Conservation (phyloP, 495 filamentous ascomycete genomes). For the Parathielavia hyrcaniae region DNA sequence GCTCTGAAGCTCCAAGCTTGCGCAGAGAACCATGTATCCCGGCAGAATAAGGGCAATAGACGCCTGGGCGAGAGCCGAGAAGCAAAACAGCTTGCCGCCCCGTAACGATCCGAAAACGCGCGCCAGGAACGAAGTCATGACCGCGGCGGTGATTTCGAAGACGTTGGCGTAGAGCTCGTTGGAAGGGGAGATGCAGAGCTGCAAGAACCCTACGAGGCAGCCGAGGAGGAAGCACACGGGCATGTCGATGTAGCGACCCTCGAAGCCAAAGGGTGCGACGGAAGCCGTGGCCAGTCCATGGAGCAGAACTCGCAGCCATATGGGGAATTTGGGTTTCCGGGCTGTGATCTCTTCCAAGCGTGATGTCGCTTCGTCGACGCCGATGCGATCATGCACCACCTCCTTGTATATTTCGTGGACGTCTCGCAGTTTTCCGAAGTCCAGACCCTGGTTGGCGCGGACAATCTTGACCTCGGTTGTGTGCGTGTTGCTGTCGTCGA, state of each 20-base stretch:
- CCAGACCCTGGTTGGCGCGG: slow-evolving; percentile 65
- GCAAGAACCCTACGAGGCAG: slow-evolving; percentile 71
- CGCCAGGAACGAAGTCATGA: slow-evolving; percentile 83
- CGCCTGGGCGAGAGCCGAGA: slow-evolving; percentile 84
- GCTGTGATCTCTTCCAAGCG: slow-evolving; percentile 61
- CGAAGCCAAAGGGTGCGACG: slow-evolving; percentile 86
- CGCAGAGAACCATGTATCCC: slow-evolving; percentile 62
- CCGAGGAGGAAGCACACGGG: slow-evolving; percentile 84
- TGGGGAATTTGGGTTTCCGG: slow-evolving; percentile 55
- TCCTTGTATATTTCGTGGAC: slow-evolving; percentile 89
- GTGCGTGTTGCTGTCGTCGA: slow-evolving; percentile 82
- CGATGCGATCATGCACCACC: slow-evolving; percentile 81
- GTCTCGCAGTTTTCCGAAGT: slow-evolving; percentile 78
- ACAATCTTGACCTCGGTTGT: slow-evolving; percentile 92
- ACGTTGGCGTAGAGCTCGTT: slow-evolving; percentile 82
- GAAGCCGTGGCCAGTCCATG: slow-evolving; percentile 76
- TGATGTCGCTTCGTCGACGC: slow-evolving; percentile 74
- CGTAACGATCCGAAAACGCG: slow-evolving; percentile 80
- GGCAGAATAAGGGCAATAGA: slow-evolving; percentile 90
- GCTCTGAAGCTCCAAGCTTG: slow-evolving; percentile 81
- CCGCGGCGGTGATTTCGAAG: slow-evolving; percentile 82
- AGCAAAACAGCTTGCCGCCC: slow-evolving; percentile 72
- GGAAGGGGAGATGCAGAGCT: slow-evolving; percentile 70
- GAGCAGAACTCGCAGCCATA: slow-evolving; percentile 69
- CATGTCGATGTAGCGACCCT: slow-evolving; percentile 78